Conservation (phyloP, 768 basidiomycete genomes). For the Tulasnella sp. region DNA sequence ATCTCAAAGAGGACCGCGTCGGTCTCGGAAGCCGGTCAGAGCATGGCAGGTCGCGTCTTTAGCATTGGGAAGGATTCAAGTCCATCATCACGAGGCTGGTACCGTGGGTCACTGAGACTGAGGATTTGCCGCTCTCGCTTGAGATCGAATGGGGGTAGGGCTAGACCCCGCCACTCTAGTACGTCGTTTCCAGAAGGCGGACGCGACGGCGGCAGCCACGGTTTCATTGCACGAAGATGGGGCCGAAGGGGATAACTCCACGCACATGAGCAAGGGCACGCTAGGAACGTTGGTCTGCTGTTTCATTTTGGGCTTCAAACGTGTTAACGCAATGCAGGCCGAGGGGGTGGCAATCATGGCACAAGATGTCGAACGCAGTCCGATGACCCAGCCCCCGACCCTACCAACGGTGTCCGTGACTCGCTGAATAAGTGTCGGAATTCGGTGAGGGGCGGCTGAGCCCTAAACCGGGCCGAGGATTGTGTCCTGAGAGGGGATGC, state of each 20-base stretch:
- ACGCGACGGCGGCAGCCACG: not conserved
- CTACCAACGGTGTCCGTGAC: not conserved
- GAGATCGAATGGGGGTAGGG: not conserved
- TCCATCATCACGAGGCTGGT: not conserved
- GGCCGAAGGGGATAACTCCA: not conserved
- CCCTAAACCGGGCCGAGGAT: constrained; percentile 10
- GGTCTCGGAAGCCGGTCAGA: constrained; percentile 2
- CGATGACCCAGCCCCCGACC: constrained; percentile 14
- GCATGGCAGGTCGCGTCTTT: not conserved
- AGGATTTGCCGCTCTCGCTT: not conserved
- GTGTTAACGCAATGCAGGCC: not conserved
- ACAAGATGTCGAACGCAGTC: constrained; percentile 11
- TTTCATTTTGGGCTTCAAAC: constrained; percentile 15
- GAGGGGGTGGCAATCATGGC: constrained; percentile 3
- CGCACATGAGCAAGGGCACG: not conserved
- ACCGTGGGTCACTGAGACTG: not conserved
- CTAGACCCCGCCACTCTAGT: not conserved
- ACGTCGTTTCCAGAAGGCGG: not conserved
- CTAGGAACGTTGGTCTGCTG: constrained; percentile 8
- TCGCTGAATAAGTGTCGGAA: not conserved
- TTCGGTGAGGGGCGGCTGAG: not conserved
- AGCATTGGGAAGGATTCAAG: not conserved
- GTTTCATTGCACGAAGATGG: not conserved
- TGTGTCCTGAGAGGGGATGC: constrained; percentile 1
- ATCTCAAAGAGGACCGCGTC: not conserved